Conservation (phyloP, 139 green algal genomes). For the Nannochloris sp. region DNA sequence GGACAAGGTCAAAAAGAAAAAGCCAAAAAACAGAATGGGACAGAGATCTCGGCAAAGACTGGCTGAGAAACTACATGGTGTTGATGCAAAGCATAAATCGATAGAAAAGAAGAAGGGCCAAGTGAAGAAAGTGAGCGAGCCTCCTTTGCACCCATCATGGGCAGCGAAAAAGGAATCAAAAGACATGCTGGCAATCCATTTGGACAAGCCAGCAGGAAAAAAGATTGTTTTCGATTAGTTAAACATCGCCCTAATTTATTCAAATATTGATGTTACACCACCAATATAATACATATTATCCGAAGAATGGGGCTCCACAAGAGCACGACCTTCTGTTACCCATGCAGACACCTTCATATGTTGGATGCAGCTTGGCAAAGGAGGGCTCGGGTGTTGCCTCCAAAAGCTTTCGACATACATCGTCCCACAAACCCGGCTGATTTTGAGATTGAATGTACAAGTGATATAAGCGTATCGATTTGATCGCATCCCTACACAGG, state of each 20-base stretch:
- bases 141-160: constrained; percentile 48
- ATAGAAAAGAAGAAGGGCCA: neutral
- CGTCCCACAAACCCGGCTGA: constrained; percentile 35
- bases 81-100: neutral
- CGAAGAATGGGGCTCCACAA: constrained; percentile 77
- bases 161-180: constrained; percentile 14
- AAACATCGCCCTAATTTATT: constrained; percentile 8
- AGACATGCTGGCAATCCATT: neutral
- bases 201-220: constrained; percentile 10
- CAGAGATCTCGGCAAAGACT: constrained; percentile 40
- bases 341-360: constrained; percentile 86
- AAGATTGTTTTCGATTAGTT: constrained; percentile 19
- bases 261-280: constrained; percentile 4
- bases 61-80: neutral
- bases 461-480: constrained; percentile 82
- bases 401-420: constrained; percentile 55
- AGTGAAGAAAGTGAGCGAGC: neutral
- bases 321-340: constrained; percentile 76
- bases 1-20: constrained; percentile 1
- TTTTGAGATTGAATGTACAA: constrained; percentile 47
- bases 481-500: constrained; percentile 57
- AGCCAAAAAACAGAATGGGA: constrained; percentile 43
- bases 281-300: constrained; percentile 20
- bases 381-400: constrained; percentile 34
- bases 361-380: constrained; percentile 67